Evolutionary conservation across 306 rosid genomes (phyloP).

Genomic region (Potentilla sterilis): DNA sequence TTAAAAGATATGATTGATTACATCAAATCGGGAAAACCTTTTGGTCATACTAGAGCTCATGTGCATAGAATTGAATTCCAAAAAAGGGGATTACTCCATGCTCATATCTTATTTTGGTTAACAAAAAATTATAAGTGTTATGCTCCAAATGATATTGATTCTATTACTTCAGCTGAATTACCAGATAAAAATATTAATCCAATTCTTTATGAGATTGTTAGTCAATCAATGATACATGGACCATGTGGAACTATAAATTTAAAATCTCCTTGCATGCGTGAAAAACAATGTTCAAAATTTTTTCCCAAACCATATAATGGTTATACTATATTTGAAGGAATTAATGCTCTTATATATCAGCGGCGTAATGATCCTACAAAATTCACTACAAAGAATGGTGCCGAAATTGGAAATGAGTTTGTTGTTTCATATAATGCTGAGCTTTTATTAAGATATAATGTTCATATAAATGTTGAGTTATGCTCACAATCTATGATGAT

Average conservation of each 20-base stretch:
- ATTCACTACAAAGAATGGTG: too few species aligned
- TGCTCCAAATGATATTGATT: background rate
- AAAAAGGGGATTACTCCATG: background rate
- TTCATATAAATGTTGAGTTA: too few species aligned
- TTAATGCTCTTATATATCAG: background rate
- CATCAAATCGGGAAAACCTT: too few species aligned
- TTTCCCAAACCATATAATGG: background rate
- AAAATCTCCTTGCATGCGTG: too few species aligned
- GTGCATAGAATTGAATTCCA: too few species aligned
- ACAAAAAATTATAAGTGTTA: background rate
- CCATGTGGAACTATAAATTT: too few species aligned
- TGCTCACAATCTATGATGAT: too few species aligned
- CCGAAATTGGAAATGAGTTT: too few species aligned
- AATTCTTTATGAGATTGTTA: background rate
- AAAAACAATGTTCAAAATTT: background rate
- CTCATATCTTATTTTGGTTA: background rate
- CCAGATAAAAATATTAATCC: background rate
- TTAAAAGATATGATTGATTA: too few species aligned
- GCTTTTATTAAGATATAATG: background rate
- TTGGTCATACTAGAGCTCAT: too few species aligned
- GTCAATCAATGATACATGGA: background rate
- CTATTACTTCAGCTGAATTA: background rate
- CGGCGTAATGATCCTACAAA: background rate
- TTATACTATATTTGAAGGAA: too few species aligned
- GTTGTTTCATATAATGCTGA: background rate